These are phyloP conservation scores for Fusarium palustre DNA, from an alignment of 2,329 filamentous ascomycete species.

Conservation along the genomic window DNA sequence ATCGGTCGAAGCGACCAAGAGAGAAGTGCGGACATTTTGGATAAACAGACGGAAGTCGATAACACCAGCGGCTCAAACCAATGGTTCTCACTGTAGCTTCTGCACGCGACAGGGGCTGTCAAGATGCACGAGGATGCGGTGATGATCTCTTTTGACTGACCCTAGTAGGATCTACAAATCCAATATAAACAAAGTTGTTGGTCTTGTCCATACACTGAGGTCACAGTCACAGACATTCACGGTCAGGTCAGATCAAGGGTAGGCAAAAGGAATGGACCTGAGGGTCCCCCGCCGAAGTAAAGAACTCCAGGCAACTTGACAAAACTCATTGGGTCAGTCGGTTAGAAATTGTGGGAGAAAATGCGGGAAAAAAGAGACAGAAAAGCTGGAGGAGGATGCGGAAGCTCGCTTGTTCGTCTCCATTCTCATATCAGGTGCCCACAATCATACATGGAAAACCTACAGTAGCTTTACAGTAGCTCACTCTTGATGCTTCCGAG, in stretches of 20 bases:
- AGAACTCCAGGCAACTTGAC: slow-evolving; percentile 2
- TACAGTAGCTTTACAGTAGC: slow-evolving; percentile 28
- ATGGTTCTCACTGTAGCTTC: slow-evolving; percentile 35
- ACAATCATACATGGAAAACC: slow-evolving; percentile 32
- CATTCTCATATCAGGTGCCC: slow-evolving; percentile 32
- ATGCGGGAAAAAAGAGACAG: slow-evolving; percentile 12
- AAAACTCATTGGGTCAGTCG: background rate
- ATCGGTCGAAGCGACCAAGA: slow-evolving; percentile 7
- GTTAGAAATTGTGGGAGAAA: slow-evolving; percentile 18
- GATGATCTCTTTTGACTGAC: background rate
- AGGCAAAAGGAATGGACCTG: too few species aligned
- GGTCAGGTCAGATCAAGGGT: background rate
- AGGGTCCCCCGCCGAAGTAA: slow-evolving; percentile 3
- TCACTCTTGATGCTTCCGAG: slow-evolving; percentile 30
- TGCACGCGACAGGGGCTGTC: background rate
- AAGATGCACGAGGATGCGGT: slow-evolving; percentile 25
- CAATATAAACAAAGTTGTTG: background rate
- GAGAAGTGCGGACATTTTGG: background rate
- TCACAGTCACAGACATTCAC: background rate
- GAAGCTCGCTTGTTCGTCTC: slow-evolving; percentile 10
- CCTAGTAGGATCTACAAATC: slow-evolving; percentile 1
- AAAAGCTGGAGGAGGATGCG: slow-evolving; percentile 25
- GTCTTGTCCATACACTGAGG: background rate
- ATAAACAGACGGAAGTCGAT: slow-evolving; percentile 28
- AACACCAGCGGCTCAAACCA: slow-evolving; percentile 43